phyloP scores from a whole-genome alignment of 495 filamentous ascomycete genomes.

The Lasiosphaeriaceae sp. region DNA sequence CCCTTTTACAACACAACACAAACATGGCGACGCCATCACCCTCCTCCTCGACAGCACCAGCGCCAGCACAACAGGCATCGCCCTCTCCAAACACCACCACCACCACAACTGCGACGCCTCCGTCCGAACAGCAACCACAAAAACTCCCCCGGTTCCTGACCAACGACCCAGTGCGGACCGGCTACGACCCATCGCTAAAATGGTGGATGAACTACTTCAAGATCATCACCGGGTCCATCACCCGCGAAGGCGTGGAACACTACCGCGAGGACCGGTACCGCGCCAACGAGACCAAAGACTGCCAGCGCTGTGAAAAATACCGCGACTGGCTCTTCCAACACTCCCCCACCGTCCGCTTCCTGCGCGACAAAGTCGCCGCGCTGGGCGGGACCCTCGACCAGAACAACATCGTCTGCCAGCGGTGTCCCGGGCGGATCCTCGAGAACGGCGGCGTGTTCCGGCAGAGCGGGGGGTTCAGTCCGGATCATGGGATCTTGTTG shows the following conservation, averaged over 20 bases:
- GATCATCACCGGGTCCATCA: conserved; percentile 68
- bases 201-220: conserved; percentile 79
- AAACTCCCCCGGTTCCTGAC: conserved; percentile 27
- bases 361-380: conserved; percentile 70
- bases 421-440: conserved; percentile 57
- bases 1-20: background rate
- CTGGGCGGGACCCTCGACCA: conserved; percentile 70
- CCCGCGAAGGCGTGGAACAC: conserved; percentile 59
- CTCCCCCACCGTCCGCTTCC: conserved; percentile 80
- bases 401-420: conserved; percentile 73
- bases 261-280: conserved; percentile 67
- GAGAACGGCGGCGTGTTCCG: conserved; percentile 40
- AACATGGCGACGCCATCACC: background rate
- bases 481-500: conserved; percentile 77
- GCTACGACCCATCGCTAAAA: conserved; percentile 58
- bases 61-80: background rate
- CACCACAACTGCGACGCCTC: background rate
- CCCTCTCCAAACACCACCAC: background rate
- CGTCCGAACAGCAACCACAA: conserved; percentile 3
- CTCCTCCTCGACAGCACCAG: background rate
- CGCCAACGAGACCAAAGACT: conserved; percentile 65
- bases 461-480: conserved; percentile 74
- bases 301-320: conserved; percentile 69
- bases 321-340: conserved; percentile 76
- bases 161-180: conserved; percentile 50